These are phyloP conservation scores for Boletus hoseneyae DNA, from an alignment of 1,284 basidiomycete genomes.

Conservation along the genomic window DNA sequence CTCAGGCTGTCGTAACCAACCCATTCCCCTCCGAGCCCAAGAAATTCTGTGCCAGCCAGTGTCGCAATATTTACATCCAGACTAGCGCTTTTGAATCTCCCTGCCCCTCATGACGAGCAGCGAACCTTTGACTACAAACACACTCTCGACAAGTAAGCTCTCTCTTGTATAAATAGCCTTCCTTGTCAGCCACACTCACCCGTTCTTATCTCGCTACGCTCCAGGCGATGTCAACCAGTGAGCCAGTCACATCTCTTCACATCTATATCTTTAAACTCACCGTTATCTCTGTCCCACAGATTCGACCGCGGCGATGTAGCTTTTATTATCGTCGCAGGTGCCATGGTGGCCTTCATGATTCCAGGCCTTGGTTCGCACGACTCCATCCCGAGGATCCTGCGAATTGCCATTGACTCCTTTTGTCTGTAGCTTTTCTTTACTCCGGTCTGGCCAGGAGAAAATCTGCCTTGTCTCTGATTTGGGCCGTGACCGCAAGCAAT, in stretches of 20 bases:
- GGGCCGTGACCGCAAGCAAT: conserved; percentile 68
- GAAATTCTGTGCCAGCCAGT: background rate
- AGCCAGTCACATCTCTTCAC: conserved; percentile 13
- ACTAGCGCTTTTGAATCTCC: background rate
- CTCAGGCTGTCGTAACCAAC: background rate
- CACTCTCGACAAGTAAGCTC: conserved; percentile 16
- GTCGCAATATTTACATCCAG: background rate
- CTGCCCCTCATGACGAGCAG: conserved; percentile 5
- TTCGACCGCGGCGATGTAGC: conserved; percentile 73
- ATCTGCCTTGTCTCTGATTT: conserved; percentile 65
- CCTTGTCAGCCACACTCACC: conserved; percentile 9
- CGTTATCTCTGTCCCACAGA: conserved; percentile 25
- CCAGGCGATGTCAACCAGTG: conserved; percentile 28
- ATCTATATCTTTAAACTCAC: conserved; percentile 5
- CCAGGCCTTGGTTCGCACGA: conserved; percentile 59
- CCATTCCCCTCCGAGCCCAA: background rate
- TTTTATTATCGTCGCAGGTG: conserved; percentile 76
- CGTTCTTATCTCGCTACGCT: conserved; percentile 3
- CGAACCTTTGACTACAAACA: background rate
- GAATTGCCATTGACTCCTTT: conserved; percentile 5
- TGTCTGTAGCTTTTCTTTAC: conserved; percentile 70
- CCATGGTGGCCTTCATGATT: conserved; percentile 80
- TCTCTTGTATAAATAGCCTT: conserved; percentile 1
- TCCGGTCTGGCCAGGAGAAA: conserved; percentile 82
- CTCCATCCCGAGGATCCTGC: conserved; percentile 4